phyloP scores from a whole-genome alignment of 495 filamentous ascomycete species.

The Lentithecium fluviatile region DNA sequence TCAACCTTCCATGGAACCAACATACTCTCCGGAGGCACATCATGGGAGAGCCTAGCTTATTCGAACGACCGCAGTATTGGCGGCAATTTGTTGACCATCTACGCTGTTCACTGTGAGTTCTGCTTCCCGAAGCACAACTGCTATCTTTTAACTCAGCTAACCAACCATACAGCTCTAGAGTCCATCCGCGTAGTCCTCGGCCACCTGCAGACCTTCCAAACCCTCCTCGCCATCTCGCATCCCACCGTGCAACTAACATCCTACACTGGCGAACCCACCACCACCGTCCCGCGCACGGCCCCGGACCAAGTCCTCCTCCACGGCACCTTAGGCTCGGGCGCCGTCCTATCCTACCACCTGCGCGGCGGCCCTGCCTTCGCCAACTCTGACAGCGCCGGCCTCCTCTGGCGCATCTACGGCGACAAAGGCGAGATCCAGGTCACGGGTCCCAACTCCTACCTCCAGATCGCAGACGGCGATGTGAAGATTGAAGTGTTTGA shows the following conservation, averaged over 20 bases:
- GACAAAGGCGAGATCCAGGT: constrained; percentile 57
- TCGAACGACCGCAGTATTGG: constrained; percentile 49
- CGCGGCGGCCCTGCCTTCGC: constrained; percentile 53
- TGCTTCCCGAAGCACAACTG: background rate
- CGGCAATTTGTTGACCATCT: constrained; percentile 54
- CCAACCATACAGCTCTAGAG: constrained; percentile 5
- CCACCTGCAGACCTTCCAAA: constrained; percentile 44
- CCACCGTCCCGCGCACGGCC: constrained; percentile 45
- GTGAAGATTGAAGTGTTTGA: constrained; percentile 49
- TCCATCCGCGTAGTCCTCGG: constrained; percentile 47
- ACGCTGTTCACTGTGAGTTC: constrained; percentile 50
- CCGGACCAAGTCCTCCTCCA: constrained; percentile 52
- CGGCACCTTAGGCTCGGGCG: constrained; percentile 47
- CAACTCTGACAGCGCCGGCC: constrained; percentile 42
- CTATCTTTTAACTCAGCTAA: background rate
- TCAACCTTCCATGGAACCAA: constrained; percentile 48
- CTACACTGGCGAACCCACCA: constrained; percentile 31
- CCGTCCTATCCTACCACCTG: constrained; percentile 46
- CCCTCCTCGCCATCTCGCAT: constrained; percentile 49
- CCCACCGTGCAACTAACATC: constrained; percentile 44
- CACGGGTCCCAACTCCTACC: constrained; percentile 38
- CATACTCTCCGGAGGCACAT: constrained; percentile 40
- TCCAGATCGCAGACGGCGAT: constrained; percentile 44
- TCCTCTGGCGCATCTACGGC: constrained; percentile 57
- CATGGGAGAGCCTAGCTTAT: constrained; percentile 45